phyloP scores from a whole-genome alignment of 2,329 filamentous ascomycete species.

The Xylaria sp. region DNA sequence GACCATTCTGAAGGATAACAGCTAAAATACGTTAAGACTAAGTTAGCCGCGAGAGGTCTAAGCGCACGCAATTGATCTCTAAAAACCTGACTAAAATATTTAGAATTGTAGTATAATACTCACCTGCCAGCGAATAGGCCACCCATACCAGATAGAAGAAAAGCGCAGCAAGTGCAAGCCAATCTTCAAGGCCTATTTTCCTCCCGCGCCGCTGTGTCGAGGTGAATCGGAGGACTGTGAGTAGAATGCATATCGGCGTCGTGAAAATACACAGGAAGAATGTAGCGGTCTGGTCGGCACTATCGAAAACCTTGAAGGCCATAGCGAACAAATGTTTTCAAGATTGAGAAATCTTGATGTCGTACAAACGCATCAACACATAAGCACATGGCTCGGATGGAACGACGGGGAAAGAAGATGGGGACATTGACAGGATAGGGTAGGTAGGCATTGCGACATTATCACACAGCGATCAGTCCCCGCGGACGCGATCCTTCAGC shows the following conservation, averaged over 20 bases:
- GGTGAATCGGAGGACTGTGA: not conserved
- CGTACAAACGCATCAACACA: not conserved
- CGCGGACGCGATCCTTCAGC: constrained; percentile 1
- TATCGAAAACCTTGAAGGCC: not conserved
- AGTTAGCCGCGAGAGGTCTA: not conserved
- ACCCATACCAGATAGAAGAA: not conserved
- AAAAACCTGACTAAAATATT: not conserved
- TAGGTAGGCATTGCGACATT: constrained; percentile 2
- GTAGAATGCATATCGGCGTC: not conserved
- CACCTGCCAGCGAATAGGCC: not conserved
- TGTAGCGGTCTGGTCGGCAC: not conserved
- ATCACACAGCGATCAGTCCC: not conserved
- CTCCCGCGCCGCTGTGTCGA: not conserved
- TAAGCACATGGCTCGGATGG: not conserved
- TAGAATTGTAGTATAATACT: not conserved
- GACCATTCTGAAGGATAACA: not conserved
- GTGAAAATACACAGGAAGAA: not conserved
- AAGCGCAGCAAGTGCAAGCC: constrained; percentile 2
- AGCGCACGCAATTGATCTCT: not conserved
- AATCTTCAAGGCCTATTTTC: constrained; percentile 1
- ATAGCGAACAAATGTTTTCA: not conserved
- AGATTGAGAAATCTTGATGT: not conserved
- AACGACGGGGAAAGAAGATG: not conserved
- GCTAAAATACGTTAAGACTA: not conserved
- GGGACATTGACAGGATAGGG: not conserved